Base-by-base conservation (phyloP, 139 green algal species). In the Pseudopediastrum boryanum region DNA sequence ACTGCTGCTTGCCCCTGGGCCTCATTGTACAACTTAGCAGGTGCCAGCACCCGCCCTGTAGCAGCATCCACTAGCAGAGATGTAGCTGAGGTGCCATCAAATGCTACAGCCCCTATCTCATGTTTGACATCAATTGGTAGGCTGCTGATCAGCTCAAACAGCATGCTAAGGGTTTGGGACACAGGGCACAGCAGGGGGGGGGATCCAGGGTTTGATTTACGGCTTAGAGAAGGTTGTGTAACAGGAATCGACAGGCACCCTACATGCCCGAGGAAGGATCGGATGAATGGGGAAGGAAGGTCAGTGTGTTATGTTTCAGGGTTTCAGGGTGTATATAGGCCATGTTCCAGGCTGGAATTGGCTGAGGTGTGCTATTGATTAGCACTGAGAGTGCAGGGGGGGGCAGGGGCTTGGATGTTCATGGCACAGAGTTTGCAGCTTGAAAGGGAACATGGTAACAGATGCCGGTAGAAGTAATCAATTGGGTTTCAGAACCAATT, bases 81-180 rank as follows among this genome's bases (percentile, higher is more conserved):
- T 21, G 95, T 98, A 54, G 90, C 84, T 13, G 90, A 96, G 10
- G 95, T 98, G 70, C 95, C 95, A 63, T 98, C 95, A 31, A 98
- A 86, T 4, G 89, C 90, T 0, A 98, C 35, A 3, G 62, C 82
- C 8, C 31, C 66, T 0, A 90, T 54, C 2, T 64, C 48, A 0
- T 36, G 33, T 25, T 75, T 62, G 19, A 89, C 48, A 0, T 80
- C 72, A 0, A 31, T 25, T 0, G 79, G 73, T 25, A 94, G 65
- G 2, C 33, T 31, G 1, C 64, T 69, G 27, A 94, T 58, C 3
- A 94, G 65, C 16, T 82, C 68, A 42, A 88, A 85, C 3, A 96
- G 71, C 21, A 86, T 88, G 41, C 85, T 92, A 82, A 39, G 43
- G 33, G 2, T 16, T 10, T 9, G 56, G 10, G 56, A 9, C 25